Conservation (phyloP, 2,329 filamentous ascomycete genomes). For the Fusarium nanum region DNA sequence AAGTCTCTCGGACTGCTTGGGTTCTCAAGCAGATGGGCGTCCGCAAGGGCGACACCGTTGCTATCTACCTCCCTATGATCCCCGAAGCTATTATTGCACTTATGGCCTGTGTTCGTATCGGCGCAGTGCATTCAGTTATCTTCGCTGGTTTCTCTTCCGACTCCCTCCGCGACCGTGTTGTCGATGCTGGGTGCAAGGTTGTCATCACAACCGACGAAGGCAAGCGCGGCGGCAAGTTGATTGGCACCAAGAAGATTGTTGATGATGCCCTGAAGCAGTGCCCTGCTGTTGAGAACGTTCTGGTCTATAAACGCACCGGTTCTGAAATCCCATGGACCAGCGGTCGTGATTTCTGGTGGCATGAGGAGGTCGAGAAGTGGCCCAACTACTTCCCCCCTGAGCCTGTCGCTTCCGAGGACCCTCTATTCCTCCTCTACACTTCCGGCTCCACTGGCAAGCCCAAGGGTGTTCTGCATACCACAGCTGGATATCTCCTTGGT, state of each 20-base stretch:
- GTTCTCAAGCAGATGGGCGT: conserved; percentile 95
- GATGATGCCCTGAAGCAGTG: conserved; percentile 98
- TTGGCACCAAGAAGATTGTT: conserved; percentile 98
- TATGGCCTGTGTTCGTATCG: conserved; percentile 90
- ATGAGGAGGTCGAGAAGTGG: conserved; percentile 98
- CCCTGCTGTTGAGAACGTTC: conserved; percentile 83
- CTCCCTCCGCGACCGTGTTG: conserved; percentile 92
- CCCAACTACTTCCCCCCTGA: conserved; percentile 91
- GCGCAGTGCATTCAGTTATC: conserved; percentile 95
- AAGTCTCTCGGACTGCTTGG: conserved; percentile 89
- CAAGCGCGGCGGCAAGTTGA: conserved; percentile 96
- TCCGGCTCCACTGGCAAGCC: conserved; percentile 98
- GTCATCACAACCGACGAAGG: conserved; percentile 98
- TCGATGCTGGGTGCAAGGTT: conserved; percentile 90
- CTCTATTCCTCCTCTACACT: conserved; percentile 96
- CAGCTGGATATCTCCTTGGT: conserved; percentile 92
- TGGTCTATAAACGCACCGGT: conserved; percentile 96
- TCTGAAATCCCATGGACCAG: conserved; percentile 90
- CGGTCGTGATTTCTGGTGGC: conserved; percentile 96
- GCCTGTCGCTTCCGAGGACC: conserved; percentile 91
- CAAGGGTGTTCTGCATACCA: conserved; percentile 99
- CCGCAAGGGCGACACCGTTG: conserved; percentile 95
- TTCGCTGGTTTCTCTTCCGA: conserved; percentile 98
- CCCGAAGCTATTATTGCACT: conserved; percentile 93
- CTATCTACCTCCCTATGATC: conserved; percentile 98